Percentiles rank a stretch among this genome's conserved stretches.
phyloP scores from a whole-genome alignment of 768 basidiomycete species.

The Macrolepiota dolichaula region DNA sequence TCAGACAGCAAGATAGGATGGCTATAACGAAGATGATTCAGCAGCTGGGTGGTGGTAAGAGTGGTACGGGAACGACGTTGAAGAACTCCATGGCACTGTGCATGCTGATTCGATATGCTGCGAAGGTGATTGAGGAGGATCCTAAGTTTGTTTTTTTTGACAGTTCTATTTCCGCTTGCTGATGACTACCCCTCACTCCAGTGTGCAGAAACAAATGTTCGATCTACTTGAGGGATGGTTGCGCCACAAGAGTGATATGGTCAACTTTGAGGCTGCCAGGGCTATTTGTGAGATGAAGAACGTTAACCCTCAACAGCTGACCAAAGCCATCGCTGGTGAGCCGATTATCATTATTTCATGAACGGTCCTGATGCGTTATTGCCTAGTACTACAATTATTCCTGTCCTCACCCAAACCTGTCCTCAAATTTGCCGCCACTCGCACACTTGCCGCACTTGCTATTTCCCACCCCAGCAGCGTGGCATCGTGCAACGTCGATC shows the following conservation, averaged over 20 bases:
- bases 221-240: constrained; percentile 94
- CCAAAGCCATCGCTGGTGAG: constrained; percentile 86
- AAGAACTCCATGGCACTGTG: constrained; percentile 97
- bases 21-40: constrained; percentile 99
- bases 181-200: constrained; percentile 25
- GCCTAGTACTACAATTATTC: constrained; percentile 87
- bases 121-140: constrained; percentile 99
- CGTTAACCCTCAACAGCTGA: constrained; percentile 72
- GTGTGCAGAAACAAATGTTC: constrained; percentile 88
- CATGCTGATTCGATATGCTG: constrained; percentile 97
- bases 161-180: constrained; percentile 5
- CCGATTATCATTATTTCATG: background rate
- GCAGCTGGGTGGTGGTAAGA: constrained; percentile 88
- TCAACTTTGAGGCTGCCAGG: constrained; percentile 97
- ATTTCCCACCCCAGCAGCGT: constrained; percentile 84
- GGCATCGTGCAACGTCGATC: constrained; percentile 90
- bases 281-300: constrained; percentile 96
- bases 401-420: constrained; percentile 93
- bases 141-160: constrained; percentile 74
- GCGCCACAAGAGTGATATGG: constrained; percentile 99
- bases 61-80: constrained; percentile 77
- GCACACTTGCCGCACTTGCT: constrained; percentile 88
- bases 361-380: background rate
- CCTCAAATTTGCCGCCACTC: constrained; percentile 95
- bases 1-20: constrained; percentile 98